phyloP scores from a whole-genome alignment of 345 rosid genomes.

The Brassica incana region DNA sequence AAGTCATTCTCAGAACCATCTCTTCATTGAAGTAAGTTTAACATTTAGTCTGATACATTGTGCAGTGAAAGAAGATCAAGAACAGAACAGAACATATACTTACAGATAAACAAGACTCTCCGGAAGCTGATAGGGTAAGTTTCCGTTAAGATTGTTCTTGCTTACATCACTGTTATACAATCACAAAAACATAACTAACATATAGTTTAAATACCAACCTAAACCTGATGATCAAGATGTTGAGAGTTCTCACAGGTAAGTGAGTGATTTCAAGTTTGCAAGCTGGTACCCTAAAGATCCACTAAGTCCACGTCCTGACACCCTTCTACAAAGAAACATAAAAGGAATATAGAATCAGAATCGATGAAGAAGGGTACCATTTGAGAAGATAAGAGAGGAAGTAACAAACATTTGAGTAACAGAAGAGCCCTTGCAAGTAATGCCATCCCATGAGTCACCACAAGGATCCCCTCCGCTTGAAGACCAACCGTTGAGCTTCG shows the following conservation, averaged over 20 bases:
- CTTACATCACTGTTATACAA: constrained; percentile 81
- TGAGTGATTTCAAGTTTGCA: constrained; percentile 75
- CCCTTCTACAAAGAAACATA: constrained; percentile 53
- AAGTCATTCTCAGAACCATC: constrained; percentile 78
- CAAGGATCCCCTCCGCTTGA: constrained; percentile 89
- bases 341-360: not conserved
- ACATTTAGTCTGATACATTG: not conserved
- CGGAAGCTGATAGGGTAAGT: constrained; percentile 94
- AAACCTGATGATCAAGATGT: constrained; percentile 20
- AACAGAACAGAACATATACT: constrained; percentile 28
- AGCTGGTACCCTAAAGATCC: constrained; percentile 90
- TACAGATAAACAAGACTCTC: constrained; percentile 65
- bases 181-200: constrained; percentile 40
- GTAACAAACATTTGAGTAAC: constrained; percentile 68
- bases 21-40: constrained; percentile 45
- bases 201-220: constrained; percentile 10
- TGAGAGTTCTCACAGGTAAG: constrained; percentile 63
- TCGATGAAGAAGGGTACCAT: not conserved
- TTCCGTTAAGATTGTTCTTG: constrained; percentile 74
- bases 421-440: constrained; percentile 75
- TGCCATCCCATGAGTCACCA: constrained; percentile 83
- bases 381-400: constrained; percentile 1
- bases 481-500: constrained; percentile 68
- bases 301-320: constrained; percentile 67
- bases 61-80: not conserved